Evolutionary conservation across 495 filamentous ascomycete genomes (phyloP).

Genomic region (Annulohypoxylon bovei): DNA sequence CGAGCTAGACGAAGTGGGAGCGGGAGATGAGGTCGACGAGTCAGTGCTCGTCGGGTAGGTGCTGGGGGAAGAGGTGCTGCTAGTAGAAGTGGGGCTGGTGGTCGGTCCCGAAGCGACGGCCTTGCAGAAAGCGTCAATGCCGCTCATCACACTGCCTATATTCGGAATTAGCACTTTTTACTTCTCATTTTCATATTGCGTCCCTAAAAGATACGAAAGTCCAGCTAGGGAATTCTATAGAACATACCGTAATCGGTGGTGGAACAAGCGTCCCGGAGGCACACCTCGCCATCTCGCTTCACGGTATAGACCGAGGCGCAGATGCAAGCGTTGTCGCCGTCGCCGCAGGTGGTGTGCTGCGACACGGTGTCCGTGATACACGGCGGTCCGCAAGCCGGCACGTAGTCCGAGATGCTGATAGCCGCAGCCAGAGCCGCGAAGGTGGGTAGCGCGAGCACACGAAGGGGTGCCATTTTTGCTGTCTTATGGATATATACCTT

Average conservation of each 20-base stretch:
- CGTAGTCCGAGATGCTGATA: conserved; percentile 48
- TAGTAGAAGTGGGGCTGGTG: conserved; percentile 23
- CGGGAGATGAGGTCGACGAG: conserved; percentile 16
- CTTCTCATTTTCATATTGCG: neutral
- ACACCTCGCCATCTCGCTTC: conserved; percentile 47
- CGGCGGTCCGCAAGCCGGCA: conserved; percentile 53
- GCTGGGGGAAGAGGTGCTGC: conserved; percentile 11
- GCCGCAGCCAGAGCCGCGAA: conserved; percentile 50
- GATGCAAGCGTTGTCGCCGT: conserved; percentile 55
- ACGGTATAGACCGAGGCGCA: conserved; percentile 50
- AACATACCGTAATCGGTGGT: conserved; percentile 45
- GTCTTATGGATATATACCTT: conserved; percentile 4
- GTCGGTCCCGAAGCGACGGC: conserved; percentile 36
- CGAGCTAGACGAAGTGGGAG: conserved; percentile 6
- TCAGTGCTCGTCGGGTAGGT: conserved; percentile 10
- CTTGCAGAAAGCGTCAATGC: conserved; percentile 42
- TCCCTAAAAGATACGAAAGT: neutral
- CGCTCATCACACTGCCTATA: conserved; percentile 42
- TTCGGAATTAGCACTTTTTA: neutral
- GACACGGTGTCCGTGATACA: conserved; percentile 52
- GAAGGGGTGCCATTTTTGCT: conserved; percentile 44
- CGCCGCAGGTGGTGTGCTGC: conserved; percentile 48
- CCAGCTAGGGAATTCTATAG: neutral
- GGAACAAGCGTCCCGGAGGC: conserved; percentile 42
- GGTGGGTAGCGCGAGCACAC: conserved; percentile 47